Evolutionary conservation across 768 basidiomycete species (phyloP).

Genomic region (Leccinum subtestaceum): DNA sequence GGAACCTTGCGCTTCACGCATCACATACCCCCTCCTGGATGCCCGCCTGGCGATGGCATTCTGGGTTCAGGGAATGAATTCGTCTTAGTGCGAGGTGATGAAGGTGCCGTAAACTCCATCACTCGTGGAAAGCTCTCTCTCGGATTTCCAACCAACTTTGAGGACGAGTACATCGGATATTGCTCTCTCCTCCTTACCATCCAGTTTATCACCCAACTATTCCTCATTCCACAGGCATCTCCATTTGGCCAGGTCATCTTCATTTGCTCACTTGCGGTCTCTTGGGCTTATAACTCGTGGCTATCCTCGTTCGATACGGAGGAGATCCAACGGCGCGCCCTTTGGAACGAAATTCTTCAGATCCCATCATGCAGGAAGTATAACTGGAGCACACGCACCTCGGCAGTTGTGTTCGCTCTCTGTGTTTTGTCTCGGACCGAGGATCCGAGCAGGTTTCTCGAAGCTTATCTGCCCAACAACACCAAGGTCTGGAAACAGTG

Average conservation of each 20-base stretch:
- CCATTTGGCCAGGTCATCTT: not conserved
- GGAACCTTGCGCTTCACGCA: constrained; percentile 12
- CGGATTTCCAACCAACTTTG: not conserved
- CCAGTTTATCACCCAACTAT: not conserved
- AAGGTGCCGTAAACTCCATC: no score
- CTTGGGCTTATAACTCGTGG: not conserved
- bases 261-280: constrained; percentile 2
- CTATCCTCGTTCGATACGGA: not conserved
- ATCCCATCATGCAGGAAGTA: not conserved
- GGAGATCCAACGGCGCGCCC: not conserved
- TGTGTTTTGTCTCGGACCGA: constrained; percentile 5
- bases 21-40: constrained; percentile 7
- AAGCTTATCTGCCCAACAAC: constrained; percentile 5
- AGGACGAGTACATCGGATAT: not conserved
- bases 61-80: not conserved
- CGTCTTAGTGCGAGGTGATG: not conserved
- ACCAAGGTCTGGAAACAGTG: constrained; percentile 5
- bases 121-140: not conserved
- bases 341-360: not conserved
- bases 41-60: constrained; percentile 23
- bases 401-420: constrained; percentile 6
- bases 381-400: not conserved
- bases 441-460: constrained; percentile 4
- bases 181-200: not conserved
- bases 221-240: not conserved